Evolutionary conservation across 1,139 yeast species (phyloP).

Genomic region (Protomyces lactucae-debilis): DNA sequence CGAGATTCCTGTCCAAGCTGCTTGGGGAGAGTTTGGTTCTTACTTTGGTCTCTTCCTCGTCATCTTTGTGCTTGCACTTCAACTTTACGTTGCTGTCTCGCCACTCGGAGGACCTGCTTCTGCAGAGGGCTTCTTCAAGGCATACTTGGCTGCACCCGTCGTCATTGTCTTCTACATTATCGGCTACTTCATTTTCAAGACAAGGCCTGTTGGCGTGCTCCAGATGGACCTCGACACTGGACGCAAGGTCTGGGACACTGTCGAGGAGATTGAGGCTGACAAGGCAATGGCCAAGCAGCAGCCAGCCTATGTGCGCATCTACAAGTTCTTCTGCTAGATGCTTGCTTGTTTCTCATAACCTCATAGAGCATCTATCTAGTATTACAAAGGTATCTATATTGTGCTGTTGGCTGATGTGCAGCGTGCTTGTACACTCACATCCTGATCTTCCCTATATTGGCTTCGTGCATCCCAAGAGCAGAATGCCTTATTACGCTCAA

Average conservation of each 20-base stretch:
- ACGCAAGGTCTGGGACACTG: slow-evolving; percentile 9
- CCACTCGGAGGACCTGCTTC: slow-evolving; percentile 52
- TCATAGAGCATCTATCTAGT: background rate
- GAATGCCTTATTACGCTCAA: too few relatives aligned
- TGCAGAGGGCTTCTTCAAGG: slow-evolving; percentile 48
- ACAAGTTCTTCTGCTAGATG: slow-evolving; percentile 1
- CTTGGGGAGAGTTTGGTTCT: slow-evolving; percentile 68
- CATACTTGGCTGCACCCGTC: slow-evolving; percentile 54
- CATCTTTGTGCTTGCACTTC: slow-evolving; percentile 64
- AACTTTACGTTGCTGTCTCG: slow-evolving; percentile 73
- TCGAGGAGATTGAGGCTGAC: slow-evolving; percentile 5
- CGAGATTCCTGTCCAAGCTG: slow-evolving; percentile 67
- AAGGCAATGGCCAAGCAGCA: background rate
- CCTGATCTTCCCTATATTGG: too few relatives aligned
- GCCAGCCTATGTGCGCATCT: background rate
- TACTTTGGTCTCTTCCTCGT: slow-evolving; percentile 58
- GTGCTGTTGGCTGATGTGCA: too few relatives aligned
- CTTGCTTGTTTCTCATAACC: background rate
- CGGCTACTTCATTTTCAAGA: slow-evolving; percentile 6
- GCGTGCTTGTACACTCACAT: too few relatives aligned
- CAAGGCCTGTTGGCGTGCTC: slow-evolving; percentile 2
- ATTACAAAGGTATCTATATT: too few relatives aligned
- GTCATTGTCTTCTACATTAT: slow-evolving; percentile 47
- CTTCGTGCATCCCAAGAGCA: too few relatives aligned
- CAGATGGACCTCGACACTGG: slow-evolving; percentile 14